phyloP scores from a whole-genome alignment of 2,329 filamentous ascomycete genomes.

The Trichoderma endophyticum region DNA sequence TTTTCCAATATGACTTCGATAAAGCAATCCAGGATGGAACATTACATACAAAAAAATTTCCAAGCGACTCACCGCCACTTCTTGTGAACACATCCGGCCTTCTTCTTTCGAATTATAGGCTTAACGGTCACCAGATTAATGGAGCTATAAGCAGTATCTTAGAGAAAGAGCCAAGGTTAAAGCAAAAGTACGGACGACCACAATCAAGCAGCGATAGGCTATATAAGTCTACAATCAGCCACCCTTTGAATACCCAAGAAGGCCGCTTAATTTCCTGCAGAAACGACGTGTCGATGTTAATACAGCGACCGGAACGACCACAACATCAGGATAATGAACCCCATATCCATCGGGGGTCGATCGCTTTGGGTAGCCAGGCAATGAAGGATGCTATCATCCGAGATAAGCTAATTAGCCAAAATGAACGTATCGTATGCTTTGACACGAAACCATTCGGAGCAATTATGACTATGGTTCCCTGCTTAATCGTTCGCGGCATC shows the following conservation, averaged over 20 bases:
- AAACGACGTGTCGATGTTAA: background rate
- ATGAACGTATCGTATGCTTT: constrained; percentile 21
- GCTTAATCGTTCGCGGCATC: background rate
- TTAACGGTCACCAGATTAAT: constrained; percentile 22
- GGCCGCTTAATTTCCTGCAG: background rate
- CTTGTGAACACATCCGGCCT: no score
- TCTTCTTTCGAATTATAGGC: no score
- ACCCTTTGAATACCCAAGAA: background rate
- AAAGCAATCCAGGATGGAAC: no score
- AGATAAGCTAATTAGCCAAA: constrained; percentile 24
- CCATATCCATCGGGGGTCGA: no score
- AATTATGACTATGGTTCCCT: no score
- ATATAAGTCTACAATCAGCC: constrained; percentile 2
- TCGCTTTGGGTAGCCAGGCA: constrained; percentile 18
- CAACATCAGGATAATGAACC: no score
- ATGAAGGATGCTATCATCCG: constrained; percentile 24
- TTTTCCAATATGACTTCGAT: background rate
- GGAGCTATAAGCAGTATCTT: constrained; percentile 2
- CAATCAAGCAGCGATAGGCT: constrained; percentile 13
- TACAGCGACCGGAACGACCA: background rate
- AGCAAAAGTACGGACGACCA: constrained; percentile 18
- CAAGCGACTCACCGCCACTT: no score
- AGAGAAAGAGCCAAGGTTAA: constrained; percentile 9
- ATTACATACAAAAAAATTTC: no score
- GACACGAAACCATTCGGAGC: no score